Evolutionary conservation across 352 stramenopile species (phyloP), one percentile per base, ranked within the genome.

Genomic region (Phytophthora pluvialis): DNA sequence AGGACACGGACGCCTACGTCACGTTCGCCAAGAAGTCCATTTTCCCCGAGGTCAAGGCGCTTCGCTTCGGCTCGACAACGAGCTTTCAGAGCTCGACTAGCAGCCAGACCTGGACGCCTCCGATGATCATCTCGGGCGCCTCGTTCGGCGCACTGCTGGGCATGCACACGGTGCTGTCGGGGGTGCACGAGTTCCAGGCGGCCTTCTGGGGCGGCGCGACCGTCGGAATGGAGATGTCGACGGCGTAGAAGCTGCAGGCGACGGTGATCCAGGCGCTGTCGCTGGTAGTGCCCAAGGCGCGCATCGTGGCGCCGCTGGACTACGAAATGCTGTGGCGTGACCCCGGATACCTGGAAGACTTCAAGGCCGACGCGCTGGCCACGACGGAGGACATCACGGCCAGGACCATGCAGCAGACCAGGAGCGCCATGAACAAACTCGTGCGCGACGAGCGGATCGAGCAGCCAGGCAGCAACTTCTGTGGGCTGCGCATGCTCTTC

Each of bases 111-210:
- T 31, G 13, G 12, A 45, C 36, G 26, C 56, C 65, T 31, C 72
- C 77, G 44, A 56, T 88, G 25, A 62, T 86, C 53, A 77, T 90
- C 49, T 80, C 81, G 43, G 78, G 78, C 35, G 77, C 80, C 31
- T 85, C 74, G 26, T 90, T 81, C 50, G 81, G 81, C 12, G 67
- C 67, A 43, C 67, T 90, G 26, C 57, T 90, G 15, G 77, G 72
- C 0, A 59, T 85, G 21, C 79, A 86, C 66, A 79, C 70, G 4
- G 55, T 81, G n/a, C 63, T 88, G 28, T 80, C 73, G 18, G 67
- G 67, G 0, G 13, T 33, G 13, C 76, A 89, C 56, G 29, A 72
- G 40, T 87, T 90, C 62, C 39, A 67, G 15, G 81, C 67, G 10
- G 64, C 77, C 15, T 67, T 87, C 32, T 78, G 83, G 54, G 75